phyloP scores from a whole-genome alignment of 208 protist species.

The Acanthamoeba divionensis region DNA sequence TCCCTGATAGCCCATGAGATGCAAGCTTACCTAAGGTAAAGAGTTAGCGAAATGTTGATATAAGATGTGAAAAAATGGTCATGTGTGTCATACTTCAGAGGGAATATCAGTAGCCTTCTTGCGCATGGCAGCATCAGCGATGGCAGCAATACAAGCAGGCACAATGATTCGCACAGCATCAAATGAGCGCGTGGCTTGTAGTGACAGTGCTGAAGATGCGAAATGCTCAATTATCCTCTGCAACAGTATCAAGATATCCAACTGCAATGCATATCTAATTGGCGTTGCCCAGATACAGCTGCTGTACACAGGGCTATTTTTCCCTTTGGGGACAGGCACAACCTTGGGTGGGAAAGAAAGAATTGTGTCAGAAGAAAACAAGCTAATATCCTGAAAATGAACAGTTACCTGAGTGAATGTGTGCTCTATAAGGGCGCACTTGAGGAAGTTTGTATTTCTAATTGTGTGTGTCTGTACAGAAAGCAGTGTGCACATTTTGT shows the following conservation, averaged over 20 bases:
- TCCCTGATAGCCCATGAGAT: slow-evolving; percentile 64
- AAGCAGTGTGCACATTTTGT: slow-evolving; percentile 72
- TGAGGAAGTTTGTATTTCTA: slow-evolving; percentile 61
- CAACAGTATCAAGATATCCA: slow-evolving; percentile 48
- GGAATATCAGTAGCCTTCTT: slow-evolving; percentile 63
- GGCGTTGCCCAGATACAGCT: slow-evolving; percentile 50
- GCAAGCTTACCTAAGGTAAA: slow-evolving; percentile 29
- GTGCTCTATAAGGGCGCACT: slow-evolving; percentile 64
- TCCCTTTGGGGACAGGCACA: slow-evolving; percentile 33
- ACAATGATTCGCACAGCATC: slow-evolving; percentile 29
- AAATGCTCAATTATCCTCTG: slow-evolving; percentile 7
- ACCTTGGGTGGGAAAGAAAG: slow-evolving; percentile 1
- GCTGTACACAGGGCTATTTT: slow-evolving; percentile 47
- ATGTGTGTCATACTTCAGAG: background rate
- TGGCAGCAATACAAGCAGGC: background rate
- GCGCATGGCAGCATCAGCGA: slow-evolving; percentile 46
- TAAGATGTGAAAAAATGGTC: no score
- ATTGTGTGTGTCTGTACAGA: slow-evolving; percentile 58
- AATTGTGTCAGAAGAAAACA: slow-evolving; percentile 48
- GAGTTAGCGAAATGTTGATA: background rate
- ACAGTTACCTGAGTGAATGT: slow-evolving; percentile 59
- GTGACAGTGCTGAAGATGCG: slow-evolving; percentile 5
- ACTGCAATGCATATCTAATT: slow-evolving; percentile 64
- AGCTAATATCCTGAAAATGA: background rate
- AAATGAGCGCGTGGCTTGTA: slow-evolving; percentile 15